Conservation (phyloP, 768 basidiomycete genomes). For the Crassisporium funariophilum region DNA sequence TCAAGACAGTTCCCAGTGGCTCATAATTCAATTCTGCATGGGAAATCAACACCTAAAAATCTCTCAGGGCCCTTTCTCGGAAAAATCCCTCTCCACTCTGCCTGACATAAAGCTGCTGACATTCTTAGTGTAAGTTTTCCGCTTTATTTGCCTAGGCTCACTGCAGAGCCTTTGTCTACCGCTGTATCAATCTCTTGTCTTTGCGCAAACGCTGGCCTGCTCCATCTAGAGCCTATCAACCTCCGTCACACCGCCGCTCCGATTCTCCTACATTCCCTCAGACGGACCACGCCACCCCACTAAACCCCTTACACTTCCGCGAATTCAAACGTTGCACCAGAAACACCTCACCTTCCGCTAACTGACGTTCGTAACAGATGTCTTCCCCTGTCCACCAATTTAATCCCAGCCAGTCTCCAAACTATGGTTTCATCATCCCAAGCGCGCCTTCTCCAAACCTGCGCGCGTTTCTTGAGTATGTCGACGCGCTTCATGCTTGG, state of each 20-base stretch:
- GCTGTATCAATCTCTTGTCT: constrained; percentile 1
- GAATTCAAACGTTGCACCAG: too few species aligned
- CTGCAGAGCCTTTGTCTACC: too few species aligned
- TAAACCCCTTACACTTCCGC: not conserved
- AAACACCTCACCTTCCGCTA: constrained; percentile 1
- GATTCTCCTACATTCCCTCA: too few species aligned
- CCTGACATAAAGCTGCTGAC: too few species aligned
- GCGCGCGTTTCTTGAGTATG: constrained; percentile 33
- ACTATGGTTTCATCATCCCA: constrained; percentile 28
- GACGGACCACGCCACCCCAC: too few species aligned
- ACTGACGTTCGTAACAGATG: constrained; percentile 6
- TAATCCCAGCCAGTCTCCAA: constrained; percentile 28
- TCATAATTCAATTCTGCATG: constrained; percentile 13
- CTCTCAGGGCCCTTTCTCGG: constrained; percentile 17
- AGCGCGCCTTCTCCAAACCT: constrained; percentile 33
- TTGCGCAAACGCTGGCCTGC: too few species aligned
- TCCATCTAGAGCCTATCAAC: too few species aligned
- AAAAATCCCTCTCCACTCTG: constrained; percentile 11
- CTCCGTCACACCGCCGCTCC: too few species aligned
- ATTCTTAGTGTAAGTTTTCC: too few species aligned
- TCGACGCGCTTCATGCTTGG: constrained; percentile 33
- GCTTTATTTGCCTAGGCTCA: too few species aligned
- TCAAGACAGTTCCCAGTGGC: constrained; percentile 1
- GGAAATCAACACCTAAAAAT: constrained; percentile 8
- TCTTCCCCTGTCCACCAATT: constrained; percentile 14